These are phyloP conservation scores for Colletotrichum tropicale DNA, from an alignment of 2,329 filamentous ascomycete species.

Conservation along the genomic window DNA sequence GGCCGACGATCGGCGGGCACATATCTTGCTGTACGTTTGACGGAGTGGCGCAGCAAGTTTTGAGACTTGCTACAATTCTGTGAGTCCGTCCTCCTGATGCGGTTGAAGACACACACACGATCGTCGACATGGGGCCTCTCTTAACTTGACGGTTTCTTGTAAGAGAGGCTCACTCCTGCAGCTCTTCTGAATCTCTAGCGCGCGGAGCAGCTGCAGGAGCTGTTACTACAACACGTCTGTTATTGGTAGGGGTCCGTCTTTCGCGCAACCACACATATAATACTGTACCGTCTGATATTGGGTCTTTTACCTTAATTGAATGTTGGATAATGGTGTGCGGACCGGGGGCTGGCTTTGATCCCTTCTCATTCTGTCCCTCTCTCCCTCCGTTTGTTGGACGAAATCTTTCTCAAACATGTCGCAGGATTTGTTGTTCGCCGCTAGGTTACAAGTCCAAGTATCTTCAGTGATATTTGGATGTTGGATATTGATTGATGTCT, in stretches of 20 bases:
- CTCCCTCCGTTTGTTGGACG: not conserved
- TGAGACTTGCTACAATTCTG: not conserved
- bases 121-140: not conserved
- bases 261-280: not conserved
- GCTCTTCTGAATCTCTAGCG: not conserved
- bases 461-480: not conserved
- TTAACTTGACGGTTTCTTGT: not conserved
- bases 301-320: not conserved
- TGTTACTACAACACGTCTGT: not conserved
- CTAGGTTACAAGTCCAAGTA: not conserved
- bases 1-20: not conserved
- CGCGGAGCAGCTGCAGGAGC: not conserved
- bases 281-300: not conserved
- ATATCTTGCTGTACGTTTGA: not conserved
- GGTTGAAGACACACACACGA: not conserved
- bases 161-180: not conserved
- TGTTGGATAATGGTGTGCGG: not conserved
- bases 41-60: not conserved
- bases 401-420: conserved; percentile 8
- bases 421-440: not conserved
- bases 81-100: not conserved
- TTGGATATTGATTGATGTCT: not conserved
- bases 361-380: not conserved
- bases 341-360: not conserved
- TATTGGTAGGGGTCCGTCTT: not conserved